A percentile compares a stretch with the other conserved stretches of the same genome.
These are phyloP conservation scores for Penicillium paradoxum DNA, from an alignment of 495 filamentous ascomycete genomes.

Conservation along the genomic window DNA sequence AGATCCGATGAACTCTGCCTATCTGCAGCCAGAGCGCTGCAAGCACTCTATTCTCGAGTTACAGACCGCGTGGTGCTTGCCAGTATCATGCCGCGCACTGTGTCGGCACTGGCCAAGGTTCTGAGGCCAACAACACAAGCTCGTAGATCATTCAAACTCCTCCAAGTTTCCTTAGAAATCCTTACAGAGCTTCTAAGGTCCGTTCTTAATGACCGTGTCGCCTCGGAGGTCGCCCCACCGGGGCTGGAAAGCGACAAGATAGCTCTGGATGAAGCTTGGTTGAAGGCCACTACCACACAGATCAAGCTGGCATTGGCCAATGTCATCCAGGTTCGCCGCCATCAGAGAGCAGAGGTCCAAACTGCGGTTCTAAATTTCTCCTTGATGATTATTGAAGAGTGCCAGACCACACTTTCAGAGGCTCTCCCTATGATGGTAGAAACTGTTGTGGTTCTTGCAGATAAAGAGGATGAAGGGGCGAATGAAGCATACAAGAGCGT, in stretches of 20 bases:
- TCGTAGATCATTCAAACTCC: constrained; percentile 59
- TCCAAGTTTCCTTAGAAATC: constrained; percentile 56
- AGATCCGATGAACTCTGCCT: constrained; percentile 59
- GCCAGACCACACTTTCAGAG: constrained; percentile 65
- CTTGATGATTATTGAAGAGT: constrained; percentile 67
- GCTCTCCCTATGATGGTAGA: constrained; percentile 71
- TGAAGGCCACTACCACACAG: constrained; percentile 74
- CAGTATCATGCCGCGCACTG: constrained; percentile 81
- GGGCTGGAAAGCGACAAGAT: constrained; percentile 32
- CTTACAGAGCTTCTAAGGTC: constrained; percentile 56
- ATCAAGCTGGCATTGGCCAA: constrained; percentile 80
- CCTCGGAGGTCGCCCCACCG: constrained; percentile 11
- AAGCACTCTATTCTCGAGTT: constrained; percentile 56
- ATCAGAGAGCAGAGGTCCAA: constrained; percentile 68
- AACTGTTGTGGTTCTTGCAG: constrained; percentile 70
- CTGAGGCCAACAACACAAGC: constrained; percentile 62
- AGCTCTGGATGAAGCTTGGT: constrained; percentile 59
- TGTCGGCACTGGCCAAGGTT: constrained; percentile 73
- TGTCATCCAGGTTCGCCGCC: constrained; percentile 69
- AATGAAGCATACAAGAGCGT: constrained; percentile 44
- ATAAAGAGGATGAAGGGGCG: constrained; percentile 38
- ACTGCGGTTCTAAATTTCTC: constrained; percentile 64
- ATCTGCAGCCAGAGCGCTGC: constrained; percentile 60
- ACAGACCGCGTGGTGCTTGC: constrained; percentile 67
- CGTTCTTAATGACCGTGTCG: constrained; percentile 57